Evolutionary conservation across 2,329 filamentous ascomycete species (phyloP).

Genomic region (Phaeosphaeriaceae sp.): DNA sequence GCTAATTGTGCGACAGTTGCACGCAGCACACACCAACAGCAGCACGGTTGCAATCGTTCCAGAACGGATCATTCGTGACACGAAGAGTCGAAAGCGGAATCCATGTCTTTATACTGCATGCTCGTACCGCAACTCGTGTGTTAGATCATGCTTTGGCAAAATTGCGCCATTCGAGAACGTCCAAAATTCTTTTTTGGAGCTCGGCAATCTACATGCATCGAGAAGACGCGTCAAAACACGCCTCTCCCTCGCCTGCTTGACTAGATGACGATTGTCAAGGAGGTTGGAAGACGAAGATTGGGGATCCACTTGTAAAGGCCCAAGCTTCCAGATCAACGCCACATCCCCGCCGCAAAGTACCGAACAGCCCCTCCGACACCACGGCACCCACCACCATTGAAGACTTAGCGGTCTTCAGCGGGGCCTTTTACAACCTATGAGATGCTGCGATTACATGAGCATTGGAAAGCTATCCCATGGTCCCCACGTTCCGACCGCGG

Average conservation of each 20-base stretch:
- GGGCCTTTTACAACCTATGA: slow-evolving; percentile 12
- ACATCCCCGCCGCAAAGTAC: slow-evolving; percentile 13
- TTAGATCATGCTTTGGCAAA: too few relatives aligned
- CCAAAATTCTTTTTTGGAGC: too few relatives aligned
- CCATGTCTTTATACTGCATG: background rate
- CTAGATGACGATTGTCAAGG: background rate
- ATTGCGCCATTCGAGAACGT: too few relatives aligned
- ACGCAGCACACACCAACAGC: slow-evolving; percentile 8
- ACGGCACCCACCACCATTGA: slow-evolving; percentile 12
- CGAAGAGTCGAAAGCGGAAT: background rate
- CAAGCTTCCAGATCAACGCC: slow-evolving; percentile 1
- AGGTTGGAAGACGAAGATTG: too few relatives aligned
- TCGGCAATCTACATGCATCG: background rate
- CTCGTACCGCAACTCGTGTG: background rate
- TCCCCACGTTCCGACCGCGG: background rate
- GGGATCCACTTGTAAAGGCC: background rate
- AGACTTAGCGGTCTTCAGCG: slow-evolving; percentile 10
- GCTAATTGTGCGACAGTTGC: slow-evolving; percentile 21
- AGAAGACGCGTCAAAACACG: background rate
- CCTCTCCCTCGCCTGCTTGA: background rate
- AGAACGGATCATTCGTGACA: background rate
- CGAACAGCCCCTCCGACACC: slow-evolving; percentile 18
- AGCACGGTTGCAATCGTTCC: background rate
- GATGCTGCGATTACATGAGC: slow-evolving; percentile 7
- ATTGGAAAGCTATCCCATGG: slow-evolving; percentile 1